These are phyloP conservation scores for Camelina neglecta DNA, from an alignment of 345 rosid genomes.

Conservation along the genomic window DNA sequence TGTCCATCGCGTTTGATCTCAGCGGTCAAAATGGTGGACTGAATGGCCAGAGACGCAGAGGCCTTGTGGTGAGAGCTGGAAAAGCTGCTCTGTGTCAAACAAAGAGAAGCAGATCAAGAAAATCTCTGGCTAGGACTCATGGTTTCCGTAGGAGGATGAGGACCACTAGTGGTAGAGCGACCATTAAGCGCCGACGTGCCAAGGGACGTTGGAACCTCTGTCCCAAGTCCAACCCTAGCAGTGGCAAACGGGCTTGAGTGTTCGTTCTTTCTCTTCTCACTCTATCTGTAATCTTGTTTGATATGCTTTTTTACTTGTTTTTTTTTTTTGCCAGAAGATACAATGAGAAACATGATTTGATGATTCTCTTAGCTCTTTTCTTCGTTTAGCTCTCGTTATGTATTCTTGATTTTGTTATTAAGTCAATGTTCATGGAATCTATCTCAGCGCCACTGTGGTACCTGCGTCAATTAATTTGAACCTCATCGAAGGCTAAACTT, in stretches of 20 bases:
- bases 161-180: slow-evolving; percentile 87
- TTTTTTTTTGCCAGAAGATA: slow-evolving; percentile 15
- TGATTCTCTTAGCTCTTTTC: background rate
- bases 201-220: slow-evolving; percentile 92
- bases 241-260: slow-evolving; percentile 62
- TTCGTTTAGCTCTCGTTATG: background rate
- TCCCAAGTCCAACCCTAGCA: slow-evolving; percentile 81
- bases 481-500: background rate
- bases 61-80: slow-evolving; percentile 91
- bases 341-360: slow-evolving; percentile 8
- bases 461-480: background rate
- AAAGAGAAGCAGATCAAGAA: slow-evolving; percentile 88
- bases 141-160: slow-evolving; percentile 91
- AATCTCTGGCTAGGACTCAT: slow-evolving; percentile 92
- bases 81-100: slow-evolving; percentile 85
- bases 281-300: slow-evolving; percentile 37
- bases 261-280: background rate
- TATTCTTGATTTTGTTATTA: slow-evolving; percentile 12
- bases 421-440: background rate
- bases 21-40: slow-evolving; percentile 44
- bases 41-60: slow-evolving; percentile 49
- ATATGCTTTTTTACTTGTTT: slow-evolving; percentile 1
- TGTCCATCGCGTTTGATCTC: slow-evolving; percentile 64
- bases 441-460: background rate
- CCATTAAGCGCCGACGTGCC: slow-evolving; percentile 85